Conservation (phyloP, 1,284 basidiomycete species). For the Apiotrichum porosum region DNA sequence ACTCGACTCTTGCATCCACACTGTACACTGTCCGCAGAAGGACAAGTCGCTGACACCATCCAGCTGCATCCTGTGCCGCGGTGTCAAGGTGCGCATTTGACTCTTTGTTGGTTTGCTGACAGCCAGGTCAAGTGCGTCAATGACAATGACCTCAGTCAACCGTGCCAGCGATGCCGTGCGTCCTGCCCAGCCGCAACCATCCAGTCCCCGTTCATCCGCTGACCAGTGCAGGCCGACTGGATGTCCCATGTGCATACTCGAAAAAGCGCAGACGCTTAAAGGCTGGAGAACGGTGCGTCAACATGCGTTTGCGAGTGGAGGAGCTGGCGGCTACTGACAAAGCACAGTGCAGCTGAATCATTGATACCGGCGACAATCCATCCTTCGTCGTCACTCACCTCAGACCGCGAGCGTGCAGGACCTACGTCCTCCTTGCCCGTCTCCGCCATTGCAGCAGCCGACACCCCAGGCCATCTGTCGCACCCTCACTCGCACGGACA, state of each 20-base stretch:
- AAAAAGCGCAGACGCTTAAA: constrained; percentile 2
- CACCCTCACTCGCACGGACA: too few species aligned
- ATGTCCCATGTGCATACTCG: constrained; percentile 6
- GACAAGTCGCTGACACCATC: too few species aligned
- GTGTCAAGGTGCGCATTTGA: constrained; percentile 1
- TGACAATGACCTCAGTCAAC: background rate
- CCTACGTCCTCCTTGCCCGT: background rate
- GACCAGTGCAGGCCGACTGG: background rate
- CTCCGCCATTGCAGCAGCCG: background rate
- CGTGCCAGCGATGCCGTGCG: constrained; percentile 3
- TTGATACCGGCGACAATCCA: background rate
- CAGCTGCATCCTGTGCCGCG: constrained; percentile 7
- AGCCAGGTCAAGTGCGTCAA: constrained; percentile 4
- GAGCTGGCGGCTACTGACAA: too few species aligned
- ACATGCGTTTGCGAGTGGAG: background rate
- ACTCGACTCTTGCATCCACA: too few species aligned
- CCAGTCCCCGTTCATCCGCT: background rate
- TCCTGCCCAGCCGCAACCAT: background rate
- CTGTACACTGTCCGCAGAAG: too few species aligned
- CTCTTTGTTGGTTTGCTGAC: background rate
- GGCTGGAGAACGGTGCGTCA: background rate
- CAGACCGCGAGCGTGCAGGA: background rate
- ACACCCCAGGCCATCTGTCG: too few species aligned
- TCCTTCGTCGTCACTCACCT: background rate
- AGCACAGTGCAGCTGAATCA: too few species aligned